Evolutionary conservation across 2,329 filamentous ascomycete genomes (phyloP).

Genomic region (Penicillium sp.): DNA sequence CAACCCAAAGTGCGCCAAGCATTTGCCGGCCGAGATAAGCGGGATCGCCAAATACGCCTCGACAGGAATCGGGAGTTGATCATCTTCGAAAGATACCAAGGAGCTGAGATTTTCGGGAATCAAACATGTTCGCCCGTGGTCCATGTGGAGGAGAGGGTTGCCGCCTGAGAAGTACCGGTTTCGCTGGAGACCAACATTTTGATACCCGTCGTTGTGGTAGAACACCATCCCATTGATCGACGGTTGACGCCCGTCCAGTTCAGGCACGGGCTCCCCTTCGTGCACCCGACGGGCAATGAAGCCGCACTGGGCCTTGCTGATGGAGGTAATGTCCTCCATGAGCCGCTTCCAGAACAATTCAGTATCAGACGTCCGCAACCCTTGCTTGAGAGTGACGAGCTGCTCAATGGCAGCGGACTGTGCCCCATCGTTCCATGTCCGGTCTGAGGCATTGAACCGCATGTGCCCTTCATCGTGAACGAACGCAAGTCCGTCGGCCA

Average conservation of each 20-base stretch:
- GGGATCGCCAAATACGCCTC: conserved; percentile 64
- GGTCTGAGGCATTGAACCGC: conserved; percentile 20
- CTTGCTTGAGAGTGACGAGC: conserved; percentile 54
- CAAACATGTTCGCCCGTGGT: conserved; percentile 64
- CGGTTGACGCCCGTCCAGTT: conserved; percentile 55
- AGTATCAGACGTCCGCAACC: conserved; percentile 48
- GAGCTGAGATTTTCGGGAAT: conserved; percentile 57
- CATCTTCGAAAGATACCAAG: conserved; percentile 55
- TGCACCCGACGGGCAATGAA: conserved; percentile 62
- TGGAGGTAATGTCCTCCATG: conserved; percentile 58
- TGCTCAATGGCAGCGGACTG: conserved; percentile 59
- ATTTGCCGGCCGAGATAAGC: conserved; percentile 59
- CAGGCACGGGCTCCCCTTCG: conserved; percentile 56
- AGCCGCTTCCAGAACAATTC: conserved; percentile 60
- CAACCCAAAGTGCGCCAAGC: conserved; percentile 64
- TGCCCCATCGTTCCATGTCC: conserved; percentile 38
- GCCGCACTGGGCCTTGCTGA: conserved; percentile 60
- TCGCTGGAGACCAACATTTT: conserved; percentile 49
- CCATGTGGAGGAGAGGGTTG: conserved; percentile 63
- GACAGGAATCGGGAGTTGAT: conserved; percentile 54
- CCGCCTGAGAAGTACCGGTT: conserved; percentile 61
- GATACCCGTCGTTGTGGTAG: conserved; percentile 58
- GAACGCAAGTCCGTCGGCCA: conserved; percentile 20
- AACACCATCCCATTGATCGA: conserved; percentile 61
- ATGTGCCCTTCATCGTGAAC: conserved; percentile 23